phyloP scores from a whole-genome alignment of 768 basidiomycete genomes.

The Pleurotus eryngii region DNA sequence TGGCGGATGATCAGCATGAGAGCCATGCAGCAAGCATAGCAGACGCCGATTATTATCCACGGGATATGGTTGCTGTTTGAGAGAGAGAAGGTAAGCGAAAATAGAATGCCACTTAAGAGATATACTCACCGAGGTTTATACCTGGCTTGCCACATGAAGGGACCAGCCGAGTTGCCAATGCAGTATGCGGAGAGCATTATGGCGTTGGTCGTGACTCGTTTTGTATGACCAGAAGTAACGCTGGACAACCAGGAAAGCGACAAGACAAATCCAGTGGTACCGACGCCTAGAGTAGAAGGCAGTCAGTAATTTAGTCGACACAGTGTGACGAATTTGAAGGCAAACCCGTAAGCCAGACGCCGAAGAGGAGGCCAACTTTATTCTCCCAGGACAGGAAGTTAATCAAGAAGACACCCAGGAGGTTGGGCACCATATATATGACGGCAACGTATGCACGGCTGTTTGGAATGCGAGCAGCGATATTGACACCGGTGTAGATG shows the following conservation, averaged over 20 bases:
- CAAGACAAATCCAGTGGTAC: constrained; percentile 56
- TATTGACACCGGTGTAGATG: constrained; percentile 60
- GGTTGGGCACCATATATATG: constrained; percentile 61
- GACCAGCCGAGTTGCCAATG: constrained; percentile 62
- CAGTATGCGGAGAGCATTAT: constrained; percentile 72
- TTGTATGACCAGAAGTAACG: constrained; percentile 71
- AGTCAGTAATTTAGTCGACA: too few species aligned
- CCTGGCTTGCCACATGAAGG: constrained; percentile 73
- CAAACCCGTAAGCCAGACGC: constrained; percentile 6
- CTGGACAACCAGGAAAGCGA: constrained; percentile 61
- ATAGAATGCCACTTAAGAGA: background rate
- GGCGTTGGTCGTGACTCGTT: constrained; percentile 67
- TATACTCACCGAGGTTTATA: constrained; percentile 57
- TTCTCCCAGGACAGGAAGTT: constrained; percentile 64
- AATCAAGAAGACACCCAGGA: constrained; percentile 60
- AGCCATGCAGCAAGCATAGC: constrained; percentile 52
- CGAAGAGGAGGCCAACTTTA: constrained; percentile 62
- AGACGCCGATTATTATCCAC: constrained; percentile 73
- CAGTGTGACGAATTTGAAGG: background rate
- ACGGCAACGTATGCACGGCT: constrained; percentile 60
- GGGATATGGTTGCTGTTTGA: constrained; percentile 61
- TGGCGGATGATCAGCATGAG: constrained; percentile 46
- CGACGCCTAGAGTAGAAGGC: constrained; percentile 30
- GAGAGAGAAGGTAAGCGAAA: background rate
- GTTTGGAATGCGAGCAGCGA: constrained; percentile 56